Percentiles rank a stretch among this genome's conserved stretches.
These are phyloP conservation scores for Neurospora tetraspora DNA, from an alignment of 495 filamentous ascomycete genomes.

Conservation along the genomic window DNA sequence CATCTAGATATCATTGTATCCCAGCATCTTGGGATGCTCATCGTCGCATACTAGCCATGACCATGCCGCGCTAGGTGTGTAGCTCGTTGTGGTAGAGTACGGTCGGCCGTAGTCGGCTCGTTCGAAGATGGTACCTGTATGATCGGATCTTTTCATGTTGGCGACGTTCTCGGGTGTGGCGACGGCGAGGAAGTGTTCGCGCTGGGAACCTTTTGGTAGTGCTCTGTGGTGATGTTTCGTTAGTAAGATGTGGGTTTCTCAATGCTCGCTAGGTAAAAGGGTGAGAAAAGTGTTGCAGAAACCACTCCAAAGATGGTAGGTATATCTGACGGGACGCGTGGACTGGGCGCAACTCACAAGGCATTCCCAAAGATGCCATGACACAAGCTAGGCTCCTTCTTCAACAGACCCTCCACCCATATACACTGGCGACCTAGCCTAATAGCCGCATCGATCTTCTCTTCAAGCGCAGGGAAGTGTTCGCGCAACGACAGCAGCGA, in stretches of 20 bases:
- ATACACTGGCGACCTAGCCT: slow-evolving; percentile 35
- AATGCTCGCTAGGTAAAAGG: too few species aligned
- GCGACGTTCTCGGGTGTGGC: slow-evolving; percentile 41
- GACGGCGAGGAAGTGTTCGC: slow-evolving; percentile 43
- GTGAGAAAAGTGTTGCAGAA: too few species aligned
- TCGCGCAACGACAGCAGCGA: slow-evolving; percentile 40
- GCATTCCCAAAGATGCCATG: slow-evolving; percentile 58
- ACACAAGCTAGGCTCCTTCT: slow-evolving; percentile 54
- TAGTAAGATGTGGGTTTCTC: too few species aligned
- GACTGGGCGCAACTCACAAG: too few species aligned
- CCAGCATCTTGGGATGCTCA: slow-evolving; percentile 13
- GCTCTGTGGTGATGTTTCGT: slow-evolving; percentile 9
- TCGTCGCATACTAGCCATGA: slow-evolving; percentile 16
- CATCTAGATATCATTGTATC: slow-evolving; percentile 19
- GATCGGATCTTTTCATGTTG: slow-evolving; percentile 33
- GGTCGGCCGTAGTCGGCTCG: slow-evolving; percentile 19
- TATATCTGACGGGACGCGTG: too few species aligned
- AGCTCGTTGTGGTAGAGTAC: slow-evolving; percentile 20
- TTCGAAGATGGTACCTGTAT: slow-evolving; percentile 14
- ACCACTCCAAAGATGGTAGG: too few species aligned
- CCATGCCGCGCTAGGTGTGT: slow-evolving; percentile 21
- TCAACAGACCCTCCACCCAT: slow-evolving; percentile 43
- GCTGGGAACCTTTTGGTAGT: slow-evolving; percentile 16
- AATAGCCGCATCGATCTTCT: slow-evolving; percentile 39
- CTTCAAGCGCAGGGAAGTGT: slow-evolving; percentile 37